These are phyloP conservation scores for Mycena belliarum DNA, from an alignment of 768 basidiomycete species.

Conservation along the genomic window DNA sequence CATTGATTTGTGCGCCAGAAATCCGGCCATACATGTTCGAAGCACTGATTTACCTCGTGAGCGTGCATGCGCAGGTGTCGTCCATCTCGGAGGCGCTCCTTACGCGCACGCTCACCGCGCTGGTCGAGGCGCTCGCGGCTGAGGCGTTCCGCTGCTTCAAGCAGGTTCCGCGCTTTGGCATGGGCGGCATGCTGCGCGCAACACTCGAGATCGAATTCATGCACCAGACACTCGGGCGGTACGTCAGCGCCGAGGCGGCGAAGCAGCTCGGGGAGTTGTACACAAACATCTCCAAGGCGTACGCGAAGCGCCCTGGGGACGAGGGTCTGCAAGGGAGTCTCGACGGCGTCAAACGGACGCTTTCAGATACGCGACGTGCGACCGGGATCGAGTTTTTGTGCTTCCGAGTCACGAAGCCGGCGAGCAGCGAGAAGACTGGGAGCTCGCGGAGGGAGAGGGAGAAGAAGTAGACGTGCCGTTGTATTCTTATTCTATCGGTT, in stretches of 20 bases:
- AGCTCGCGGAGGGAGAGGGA: conserved; percentile 6
- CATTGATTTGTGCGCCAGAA: conserved; percentile 42
- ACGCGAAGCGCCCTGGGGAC: conserved; percentile 80
- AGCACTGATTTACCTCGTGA: conserved; percentile 83
- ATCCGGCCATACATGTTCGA: conserved; percentile 95
- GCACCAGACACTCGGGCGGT: conserved; percentile 91
- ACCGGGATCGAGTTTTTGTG: conserved; percentile 96
- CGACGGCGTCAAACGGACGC: conserved; percentile 87
- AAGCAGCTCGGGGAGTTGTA: conserved; percentile 90
- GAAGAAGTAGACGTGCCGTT: not conserved
- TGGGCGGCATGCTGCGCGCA: conserved; percentile 98
- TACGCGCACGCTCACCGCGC: conserved; percentile 75
- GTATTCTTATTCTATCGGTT: not conserved
- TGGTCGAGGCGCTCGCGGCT: conserved; percentile 81
- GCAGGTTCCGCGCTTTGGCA: conserved; percentile 89
- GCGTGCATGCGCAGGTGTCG: conserved; percentile 89
- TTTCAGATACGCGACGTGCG: conserved; percentile 84
- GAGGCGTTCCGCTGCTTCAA: conserved; percentile 86
- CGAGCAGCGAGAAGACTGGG: conserved; percentile 26
- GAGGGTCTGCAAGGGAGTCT: conserved; percentile 86
- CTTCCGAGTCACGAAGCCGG: conserved; percentile 74
- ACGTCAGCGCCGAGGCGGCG: conserved; percentile 79
- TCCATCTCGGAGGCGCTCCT: conserved; percentile 77
- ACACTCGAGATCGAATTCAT: conserved; percentile 99
- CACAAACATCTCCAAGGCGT: conserved; percentile 91